Base-by-base conservation (phyloP, 768 basidiomycete species). In the Candolleomyces efflorescens region DNA sequence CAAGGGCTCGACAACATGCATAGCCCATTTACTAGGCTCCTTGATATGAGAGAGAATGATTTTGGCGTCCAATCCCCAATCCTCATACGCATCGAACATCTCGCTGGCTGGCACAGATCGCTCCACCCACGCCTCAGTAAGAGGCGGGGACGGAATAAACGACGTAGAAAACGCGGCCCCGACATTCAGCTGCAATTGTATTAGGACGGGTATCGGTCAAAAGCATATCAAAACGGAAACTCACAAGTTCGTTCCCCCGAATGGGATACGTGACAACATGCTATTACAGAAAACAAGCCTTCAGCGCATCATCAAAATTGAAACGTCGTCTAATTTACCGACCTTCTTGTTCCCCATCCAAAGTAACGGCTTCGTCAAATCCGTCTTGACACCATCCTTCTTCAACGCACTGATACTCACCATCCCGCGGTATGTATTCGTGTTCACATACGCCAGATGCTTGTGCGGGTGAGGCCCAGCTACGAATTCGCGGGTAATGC, bases 201-300 rank as follows among this genome's bases (percentile, higher is more conserved):
- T 32, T 32, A 32, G 37, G 38, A 32, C 12, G 36, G 26, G 32
- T 41, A 6, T 54, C 47, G 17, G 55, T 37, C 37, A 43, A 18
- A 12, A 51, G 11, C 24, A 38, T 32, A 48, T 12, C 4, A 23
- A n/a, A 23, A 26, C 20, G 7, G 57, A 38, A 13, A 66, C 71
- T 36, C 55, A 83, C 82, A 18, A 77, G 66, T 49, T 70, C 67
- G 10, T 73, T 71, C 13, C 67, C 71, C 64, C 73, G 71, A 53
- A 85, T 77, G 0, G 82, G 78, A 62, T 79, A 82, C 0, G 76
- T 73, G 38, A 85, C 78, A 27, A 84, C 68, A 62, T 85, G 82
- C 83, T 84, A 58, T 4, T 24, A 55, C 18, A 17, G 5, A 24
- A 18, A 18, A 48, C n/a, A 48, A 15, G 38, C 7, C 27, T 5